Base-by-base conservation (phyloP, 1,284 basidiomycete species). In the Pyrrhoderma lamaoense region DNA sequence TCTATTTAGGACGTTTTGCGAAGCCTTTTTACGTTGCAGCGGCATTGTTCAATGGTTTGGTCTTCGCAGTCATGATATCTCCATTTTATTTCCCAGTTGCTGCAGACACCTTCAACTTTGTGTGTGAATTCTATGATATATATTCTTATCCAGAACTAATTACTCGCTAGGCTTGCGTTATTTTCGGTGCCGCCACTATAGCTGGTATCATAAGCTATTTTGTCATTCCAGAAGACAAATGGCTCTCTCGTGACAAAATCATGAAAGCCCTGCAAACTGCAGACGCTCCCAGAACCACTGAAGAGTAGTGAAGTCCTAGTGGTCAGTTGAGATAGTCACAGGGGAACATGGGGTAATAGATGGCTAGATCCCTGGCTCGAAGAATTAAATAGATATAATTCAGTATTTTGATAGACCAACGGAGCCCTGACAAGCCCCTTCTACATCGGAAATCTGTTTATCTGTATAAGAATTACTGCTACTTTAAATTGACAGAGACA, bases 81-180 rank as follows among this genome's bases (percentile, higher is more conserved):
- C 89, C 90, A 1, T 91, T 90, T 71, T 77, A 73, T 63, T 92
- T 87, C 71, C 88, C 90, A 2, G 84, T 88, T 35, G 77, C 70
- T 7, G 73, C 83, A 0, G 65, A 79, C 52, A 81, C 74, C 0
- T 89, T 92, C 71, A 91, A 92, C 65, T 91, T 89, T 61, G 85
- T 87, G 58, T 67, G 83, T 73, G 39, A 16, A 47, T 19, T 13
- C 11, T 47, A 8, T 21, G 11, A 44, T 19, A 22, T 47, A 16
- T 2, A 25, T n/a, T 36, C 46, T 51, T 27, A 25, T 53, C 22
- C 34, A 40, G 21, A 18, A 61, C 31, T 62, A 47, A 42, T 59
- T 34, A 59, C 42, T 34, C 35, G 35, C 49, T 42, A 88, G 85
- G 80, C 85, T 4, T 69, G 72, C 49, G 85, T 88, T 31, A 92